Conservation (phyloP, 2,329 filamentous ascomycete species). For the Phaeoacremonium minimum region DNA sequence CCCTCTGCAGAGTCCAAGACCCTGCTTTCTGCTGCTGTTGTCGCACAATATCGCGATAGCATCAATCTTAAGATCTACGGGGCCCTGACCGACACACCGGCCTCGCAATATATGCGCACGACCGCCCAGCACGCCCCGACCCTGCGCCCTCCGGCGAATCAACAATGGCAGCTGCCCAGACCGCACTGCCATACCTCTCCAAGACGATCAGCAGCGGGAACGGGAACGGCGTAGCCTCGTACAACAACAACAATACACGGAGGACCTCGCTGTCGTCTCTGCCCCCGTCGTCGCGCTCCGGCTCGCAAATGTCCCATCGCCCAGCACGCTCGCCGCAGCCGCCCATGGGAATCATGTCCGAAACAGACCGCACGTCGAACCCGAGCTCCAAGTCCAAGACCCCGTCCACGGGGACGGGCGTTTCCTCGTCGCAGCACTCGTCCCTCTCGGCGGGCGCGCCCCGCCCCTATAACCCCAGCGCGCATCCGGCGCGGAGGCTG, state of each 20-base stretch:
- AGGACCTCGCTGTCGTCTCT: constrained; percentile 62
- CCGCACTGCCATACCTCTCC: constrained; percentile 35
- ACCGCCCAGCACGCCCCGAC: background rate
- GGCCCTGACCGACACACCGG: background rate
- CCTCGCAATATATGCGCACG: background rate
- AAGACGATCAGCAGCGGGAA: constrained; percentile 31
- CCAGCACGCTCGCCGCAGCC: constrained; percentile 53
- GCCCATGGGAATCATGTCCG: constrained; percentile 29
- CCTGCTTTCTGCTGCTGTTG: constrained; percentile 1
- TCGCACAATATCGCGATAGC: constrained; percentile 5
- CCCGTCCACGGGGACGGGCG: constrained; percentile 48
- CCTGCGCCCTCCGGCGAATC: constrained; percentile 1
- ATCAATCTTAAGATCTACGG: background rate
- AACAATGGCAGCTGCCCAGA: constrained; percentile 33
- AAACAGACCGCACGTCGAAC: constrained; percentile 53
- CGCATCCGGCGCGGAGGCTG: constrained; percentile 50
- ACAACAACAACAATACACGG: constrained; percentile 28
- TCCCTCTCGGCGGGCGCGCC: constrained; percentile 43
- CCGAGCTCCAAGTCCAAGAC: constrained; percentile 58
- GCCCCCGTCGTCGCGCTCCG: constrained; percentile 52
- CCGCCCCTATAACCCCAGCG: constrained; percentile 44
- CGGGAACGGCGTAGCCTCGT: constrained; percentile 12
- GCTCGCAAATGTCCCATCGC: constrained; percentile 54
- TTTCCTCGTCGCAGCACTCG: constrained; percentile 55
- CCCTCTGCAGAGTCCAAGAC: too few relatives aligned